Evolutionary conservation across 1,284 basidiomycete genomes (phyloP), one percentile per base, ranked within the genome.

Genomic region (Schizopora paradoxa): DNA sequence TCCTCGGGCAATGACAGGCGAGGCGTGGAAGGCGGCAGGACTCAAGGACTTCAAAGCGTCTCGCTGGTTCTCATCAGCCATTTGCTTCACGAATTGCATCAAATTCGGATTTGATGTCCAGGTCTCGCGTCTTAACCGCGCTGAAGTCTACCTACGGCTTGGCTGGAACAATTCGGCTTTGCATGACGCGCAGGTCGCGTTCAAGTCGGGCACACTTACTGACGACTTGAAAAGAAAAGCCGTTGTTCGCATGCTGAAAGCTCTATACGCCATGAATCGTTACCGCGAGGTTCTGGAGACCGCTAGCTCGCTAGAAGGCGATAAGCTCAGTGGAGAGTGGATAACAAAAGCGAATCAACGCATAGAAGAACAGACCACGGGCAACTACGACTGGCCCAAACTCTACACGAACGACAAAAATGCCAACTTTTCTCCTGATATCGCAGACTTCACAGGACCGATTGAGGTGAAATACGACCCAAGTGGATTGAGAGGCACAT

Each of bases 401-500:
- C 19, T 45, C 14, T 49, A 23, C 27, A 11, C 23, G 33, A 2
- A 32, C n/a, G 25, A 35, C 13, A 27, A 45, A 22, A 35, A 14
- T 6, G 13, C n/a, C 10, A 8, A 19, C 25, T 11, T 22, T 16
- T 21, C 13, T 14, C 21, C 35, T 4, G 48, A 49, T 29, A 22
- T 49, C 10, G 43, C 48, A 14, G 37, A 49, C 22, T 49, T 35
- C 26, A 13, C 10, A 6, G 48, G 48, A n/a, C 48, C 48, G 6
- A 33, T 49, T 6, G 35, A 45, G n/a, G 36, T 49, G 6, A 28
- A 31, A 22, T 16, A 19, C 23, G 33, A 26, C 16, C 28, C 16
- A 18, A 36, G 38, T 19, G 43, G 31, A 6, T 31, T 41, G 2
- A 27, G 48, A n/a, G 48, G 48, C 6, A 4, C 46, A 5, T 41